Evolutionary conservation across 225 moss, liverwort and hornwort species (phyloP).

Genomic region (Marchantia polymorpha): DNA sequence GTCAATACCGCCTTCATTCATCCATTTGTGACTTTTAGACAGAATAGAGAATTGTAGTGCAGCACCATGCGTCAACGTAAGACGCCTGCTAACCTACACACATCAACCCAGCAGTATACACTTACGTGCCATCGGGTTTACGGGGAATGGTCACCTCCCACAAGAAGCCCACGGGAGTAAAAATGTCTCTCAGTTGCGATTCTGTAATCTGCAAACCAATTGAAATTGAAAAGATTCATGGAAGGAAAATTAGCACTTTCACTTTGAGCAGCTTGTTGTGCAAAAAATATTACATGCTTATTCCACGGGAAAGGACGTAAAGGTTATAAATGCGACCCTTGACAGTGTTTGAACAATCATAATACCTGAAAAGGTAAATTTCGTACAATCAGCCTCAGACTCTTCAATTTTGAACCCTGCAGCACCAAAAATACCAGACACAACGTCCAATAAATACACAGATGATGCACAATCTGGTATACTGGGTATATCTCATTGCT

Average conservation of each 20-base stretch:
- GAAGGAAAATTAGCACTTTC: too few relatives aligned
- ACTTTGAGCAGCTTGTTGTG: too few relatives aligned
- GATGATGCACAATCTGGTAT: too few relatives aligned
- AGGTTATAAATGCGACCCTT: too few relatives aligned
- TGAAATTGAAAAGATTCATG: too few relatives aligned
- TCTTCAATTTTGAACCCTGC: slow-evolving; percentile 93
- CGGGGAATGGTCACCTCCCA: slow-evolving; percentile 95
- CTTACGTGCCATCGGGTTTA: slow-evolving; percentile 80
- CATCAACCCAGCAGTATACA: slow-evolving; percentile 18
- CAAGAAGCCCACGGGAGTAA: slow-evolving; percentile 77
- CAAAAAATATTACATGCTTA: too few relatives aligned
- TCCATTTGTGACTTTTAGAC: too few relatives aligned
- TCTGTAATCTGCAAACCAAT: slow-evolving; percentile 61
- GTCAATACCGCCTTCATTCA: background rate
- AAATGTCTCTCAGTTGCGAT: slow-evolving; percentile 73
- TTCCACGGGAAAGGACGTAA: background rate
- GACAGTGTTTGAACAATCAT: background rate
- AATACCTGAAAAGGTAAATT: slow-evolving; percentile 90
- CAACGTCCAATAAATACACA: background rate
- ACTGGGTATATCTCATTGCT: too few relatives aligned
- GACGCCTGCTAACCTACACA: slow-evolving; percentile 51
- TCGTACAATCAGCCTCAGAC: slow-evolving; percentile 86
- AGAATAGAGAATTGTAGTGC: too few relatives aligned
- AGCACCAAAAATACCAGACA: background rate
- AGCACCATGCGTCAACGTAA: background rate